A percentile compares a stretch with the other conserved stretches of the same genome.
These are phyloP conservation scores for Penicillium sp. DNA, from an alignment of 2,329 filamentous ascomycete species.

Conservation along the genomic window DNA sequence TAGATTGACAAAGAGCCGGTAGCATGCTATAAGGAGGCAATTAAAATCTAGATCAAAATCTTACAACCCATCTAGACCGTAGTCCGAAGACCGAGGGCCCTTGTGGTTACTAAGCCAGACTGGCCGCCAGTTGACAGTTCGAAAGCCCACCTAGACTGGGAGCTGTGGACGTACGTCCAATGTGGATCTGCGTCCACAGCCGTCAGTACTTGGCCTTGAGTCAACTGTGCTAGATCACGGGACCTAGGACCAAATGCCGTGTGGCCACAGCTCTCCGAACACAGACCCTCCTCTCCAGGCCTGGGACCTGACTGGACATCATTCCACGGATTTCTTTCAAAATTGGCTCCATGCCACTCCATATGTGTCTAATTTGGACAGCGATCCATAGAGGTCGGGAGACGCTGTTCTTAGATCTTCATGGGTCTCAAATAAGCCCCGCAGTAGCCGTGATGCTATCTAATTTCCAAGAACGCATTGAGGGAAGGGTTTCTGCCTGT, in stretches of 20 bases:
- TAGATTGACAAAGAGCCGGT: too few relatives aligned
- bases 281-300: background rate
- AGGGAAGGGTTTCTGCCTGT: too few relatives aligned
- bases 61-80: slow-evolving; percentile 1
- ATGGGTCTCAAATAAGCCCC: background rate
- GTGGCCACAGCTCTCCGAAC: background rate
- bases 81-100: slow-evolving; percentile 3
- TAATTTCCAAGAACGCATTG: too few relatives aligned
- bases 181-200: slow-evolving; percentile 2
- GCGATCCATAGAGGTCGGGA: background rate
- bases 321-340: slow-evolving; percentile 1
- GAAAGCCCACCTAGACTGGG: slow-evolving; percentile 4
- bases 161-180: slow-evolving; percentile 11
- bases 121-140: slow-evolving; percentile 9
- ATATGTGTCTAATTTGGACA: slow-evolving; percentile 4
- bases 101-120: slow-evolving; percentile 1
- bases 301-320: background rate
- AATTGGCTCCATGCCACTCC: slow-evolving; percentile 1
- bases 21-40: background rate
- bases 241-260: slow-evolving; percentile 1
- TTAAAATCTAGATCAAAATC: background rate
- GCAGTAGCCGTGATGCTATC: too few relatives aligned
- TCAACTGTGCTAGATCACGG: background rate
- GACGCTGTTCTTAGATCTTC: background rate
- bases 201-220: too few relatives aligned